Evolutionary conservation across 192 early-diverging fungal genomes (phyloP), one percentile per base, ranked within the genome.

Genomic region (Neocallimastix lanati): DNA sequence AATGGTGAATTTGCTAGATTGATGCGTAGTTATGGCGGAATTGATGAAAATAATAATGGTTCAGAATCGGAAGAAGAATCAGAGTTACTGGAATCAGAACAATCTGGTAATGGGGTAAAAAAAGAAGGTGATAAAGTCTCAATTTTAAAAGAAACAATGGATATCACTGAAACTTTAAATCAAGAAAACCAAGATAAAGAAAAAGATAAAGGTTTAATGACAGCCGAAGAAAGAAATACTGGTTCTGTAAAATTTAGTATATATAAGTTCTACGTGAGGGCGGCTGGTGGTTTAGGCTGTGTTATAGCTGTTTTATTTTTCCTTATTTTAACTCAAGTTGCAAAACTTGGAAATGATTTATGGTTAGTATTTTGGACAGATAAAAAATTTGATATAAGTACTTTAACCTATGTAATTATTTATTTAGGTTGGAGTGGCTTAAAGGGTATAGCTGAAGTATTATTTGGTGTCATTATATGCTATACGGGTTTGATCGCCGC

Each of bases 161-260:
- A 77, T 40, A 77, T 4, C 5, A 77, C 0, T 2, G 78, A 79
- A 21, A 79, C 2, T 14, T 2, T 81, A 30, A 82, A 29, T 4
- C 81, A 81, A 2, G 81, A 83, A 80, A 76, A 76, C 27, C 33
- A 86, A 58, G 83, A 82, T 35, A 67, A 80, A 27, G 79, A 81
- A 33, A 78, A n/a, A n/a, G n/a, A n/a, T n/a, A n/a, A 80, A 76
- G 85, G 78, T 80, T 84, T 98, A 58, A 93, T 94, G 58, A 83
- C 91, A 76, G 93, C 94, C 13, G 98, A 99, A 83, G 92, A 94
- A 82, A 88, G 91, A 78, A 92, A 91, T 18, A 88, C 89, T 15
- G 98, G 98, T 0, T 86, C 88, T 77, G 96, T 98, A 78, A 84
- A 87, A 29, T 87, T 84, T 27, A 78, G 82, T 12, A 92, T 98